These are phyloP conservation scores for Synchytrium microbalum DNA, from an alignment of 371 early-diverging fungal genomes.

Conservation along the genomic window DNA sequence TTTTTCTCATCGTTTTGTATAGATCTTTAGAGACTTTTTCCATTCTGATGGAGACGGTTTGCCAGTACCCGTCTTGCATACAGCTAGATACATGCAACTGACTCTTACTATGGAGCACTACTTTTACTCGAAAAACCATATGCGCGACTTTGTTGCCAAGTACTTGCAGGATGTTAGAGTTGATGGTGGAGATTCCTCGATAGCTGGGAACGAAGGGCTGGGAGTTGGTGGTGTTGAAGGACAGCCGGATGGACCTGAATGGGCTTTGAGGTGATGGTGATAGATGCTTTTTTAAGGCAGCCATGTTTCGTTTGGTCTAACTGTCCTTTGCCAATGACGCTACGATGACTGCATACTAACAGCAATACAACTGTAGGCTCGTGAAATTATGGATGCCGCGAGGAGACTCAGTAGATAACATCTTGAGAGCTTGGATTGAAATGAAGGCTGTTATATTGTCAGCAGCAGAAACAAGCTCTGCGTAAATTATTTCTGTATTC, in stretches of 20 bases:
- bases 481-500: no score
- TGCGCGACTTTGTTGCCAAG: neutral
- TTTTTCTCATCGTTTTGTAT: no score
- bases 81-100: conserved; percentile 10
- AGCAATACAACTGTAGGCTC: neutral
- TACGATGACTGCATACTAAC: no score
- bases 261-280: neutral
- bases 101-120: conserved; percentile 10
- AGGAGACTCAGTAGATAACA: neutral
- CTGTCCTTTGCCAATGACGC: no score
- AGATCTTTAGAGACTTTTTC: conserved; percentile 15
- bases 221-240: neutral
- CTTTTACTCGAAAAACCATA: conserved; percentile 5
- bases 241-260: neutral
- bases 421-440: neutral
- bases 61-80: conserved; percentile 6
- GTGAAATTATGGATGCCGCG: neutral
- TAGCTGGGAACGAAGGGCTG: neutral
- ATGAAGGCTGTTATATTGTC: neutral
- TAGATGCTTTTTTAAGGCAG: neutral
- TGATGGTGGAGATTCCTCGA: neutral
- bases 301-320: no score
- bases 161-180: neutral
- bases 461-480: neutral
- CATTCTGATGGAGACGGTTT: conserved; percentile 23